A percentile compares a stretch with the other conserved stretches of the same genome.
These are phyloP conservation scores for Calocybe cyanea DNA, from an alignment of 768 basidiomycete species.

Conservation along the genomic window DNA sequence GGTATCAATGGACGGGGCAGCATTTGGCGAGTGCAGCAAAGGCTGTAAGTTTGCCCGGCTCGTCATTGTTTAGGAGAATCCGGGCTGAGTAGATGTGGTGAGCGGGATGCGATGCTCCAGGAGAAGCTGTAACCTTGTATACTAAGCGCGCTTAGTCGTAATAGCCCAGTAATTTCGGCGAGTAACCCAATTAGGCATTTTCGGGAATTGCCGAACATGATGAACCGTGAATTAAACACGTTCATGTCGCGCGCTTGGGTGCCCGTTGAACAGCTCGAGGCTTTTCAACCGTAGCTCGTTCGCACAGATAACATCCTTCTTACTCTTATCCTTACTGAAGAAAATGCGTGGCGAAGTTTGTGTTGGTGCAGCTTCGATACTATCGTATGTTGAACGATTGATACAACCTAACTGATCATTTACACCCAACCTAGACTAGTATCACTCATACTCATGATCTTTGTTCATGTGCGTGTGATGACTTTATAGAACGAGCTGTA, in stretches of 20 bases:
- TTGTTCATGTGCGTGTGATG: conserved; percentile 63
- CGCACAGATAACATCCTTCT: conserved; percentile 1
- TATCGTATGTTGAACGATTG: conserved; percentile 52
- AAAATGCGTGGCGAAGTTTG: conserved; percentile 74
- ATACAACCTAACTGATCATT: conserved; percentile 17
- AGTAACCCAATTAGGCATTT: not conserved
- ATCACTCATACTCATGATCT: conserved; percentile 66
- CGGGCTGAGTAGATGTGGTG: conserved; percentile 7
- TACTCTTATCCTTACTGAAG: conserved; percentile 6
- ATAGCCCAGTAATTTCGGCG: not conserved
- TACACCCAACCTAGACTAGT: conserved; percentile 30
- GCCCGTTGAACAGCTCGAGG: conserved; percentile 12
- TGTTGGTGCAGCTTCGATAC: conserved; percentile 64
- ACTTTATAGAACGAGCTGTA: conserved; percentile 13
- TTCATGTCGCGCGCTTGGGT: conserved; percentile 24
- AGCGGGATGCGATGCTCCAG: not conserved
- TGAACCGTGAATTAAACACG: conserved; percentile 23
- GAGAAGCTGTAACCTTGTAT: not conserved
- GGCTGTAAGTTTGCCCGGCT: conserved; percentile 20
- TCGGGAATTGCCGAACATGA: conserved; percentile 17
- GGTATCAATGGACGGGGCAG: conserved; percentile 27
- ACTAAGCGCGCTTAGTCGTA: not conserved
- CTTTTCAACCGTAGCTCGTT: conserved; percentile 13
- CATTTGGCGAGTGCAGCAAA: conserved; percentile 19
- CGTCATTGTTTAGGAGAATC: too few species aligned